Evolutionary conservation across 1,284 basidiomycete genomes (phyloP).

Genomic region (Takashimella tepidaria): DNA sequence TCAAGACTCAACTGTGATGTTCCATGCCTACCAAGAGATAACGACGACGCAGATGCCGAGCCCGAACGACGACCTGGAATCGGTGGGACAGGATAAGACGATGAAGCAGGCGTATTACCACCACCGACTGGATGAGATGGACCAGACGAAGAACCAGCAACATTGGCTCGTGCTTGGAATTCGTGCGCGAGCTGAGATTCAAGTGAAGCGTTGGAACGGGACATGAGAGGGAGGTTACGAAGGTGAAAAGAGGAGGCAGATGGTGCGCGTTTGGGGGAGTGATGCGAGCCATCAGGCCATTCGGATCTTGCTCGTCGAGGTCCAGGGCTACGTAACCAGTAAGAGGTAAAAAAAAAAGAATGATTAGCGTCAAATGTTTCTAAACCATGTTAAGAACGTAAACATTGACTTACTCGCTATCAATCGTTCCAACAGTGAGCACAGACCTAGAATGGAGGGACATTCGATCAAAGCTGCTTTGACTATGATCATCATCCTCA

Average conservation of each 20-base stretch:
- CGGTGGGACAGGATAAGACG: constrained; percentile 19
- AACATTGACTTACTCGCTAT: constrained; percentile 41
- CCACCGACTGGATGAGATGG: too few relatives aligned
- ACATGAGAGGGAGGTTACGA: constrained; percentile 66
- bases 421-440: constrained; percentile 41
- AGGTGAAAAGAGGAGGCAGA: constrained; percentile 61
- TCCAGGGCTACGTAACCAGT: constrained; percentile 63
- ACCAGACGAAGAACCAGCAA: too few relatives aligned
- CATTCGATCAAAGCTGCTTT: constrained; percentile 76
- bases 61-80: background rate
- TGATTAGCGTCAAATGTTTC: too few relatives aligned
- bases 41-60: constrained; percentile 11
- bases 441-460: constrained; percentile 52
- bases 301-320: constrained; percentile 53
- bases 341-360: background rate
- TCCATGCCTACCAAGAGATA: constrained; percentile 10
- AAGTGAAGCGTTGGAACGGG: constrained; percentile 70
- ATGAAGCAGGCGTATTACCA: constrained; percentile 13
- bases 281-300: constrained; percentile 14
- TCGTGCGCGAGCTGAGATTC: constrained; percentile 74
- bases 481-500: constrained; percentile 82
- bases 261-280: constrained; percentile 15
- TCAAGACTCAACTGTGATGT: constrained; percentile 4
- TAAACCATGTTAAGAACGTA: too few relatives aligned
- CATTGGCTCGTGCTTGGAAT: constrained; percentile 66